phyloP scores from a whole-genome alignment of 148 eudicot species.

The Fagopyrum homotropicum region DNA sequence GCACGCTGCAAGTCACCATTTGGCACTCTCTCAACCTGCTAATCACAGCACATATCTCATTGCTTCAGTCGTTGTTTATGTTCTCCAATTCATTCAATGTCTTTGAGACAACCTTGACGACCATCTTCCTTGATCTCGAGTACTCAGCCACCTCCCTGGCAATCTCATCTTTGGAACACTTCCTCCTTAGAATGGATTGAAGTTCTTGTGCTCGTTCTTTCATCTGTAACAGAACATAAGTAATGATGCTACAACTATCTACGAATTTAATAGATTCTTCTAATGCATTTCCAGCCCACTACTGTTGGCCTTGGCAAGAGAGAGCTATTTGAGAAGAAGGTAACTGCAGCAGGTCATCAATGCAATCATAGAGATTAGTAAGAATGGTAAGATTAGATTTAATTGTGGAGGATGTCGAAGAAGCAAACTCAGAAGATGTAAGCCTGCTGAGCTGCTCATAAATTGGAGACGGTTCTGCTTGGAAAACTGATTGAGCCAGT shows the following conservation, averaged over 20 bases:
- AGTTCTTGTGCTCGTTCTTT: constrained; percentile 19
- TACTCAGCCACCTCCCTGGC: constrained; percentile 20
- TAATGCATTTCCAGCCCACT: constrained; percentile 18
- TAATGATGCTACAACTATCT: constrained; percentile 18
- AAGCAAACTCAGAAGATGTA: constrained; percentile 18
- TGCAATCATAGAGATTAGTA: constrained; percentile 15
- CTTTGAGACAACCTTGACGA: constrained; percentile 20
- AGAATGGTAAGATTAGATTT: constrained; percentile 10
- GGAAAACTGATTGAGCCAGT: constrained; percentile 2
- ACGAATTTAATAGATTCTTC: constrained; percentile 25
- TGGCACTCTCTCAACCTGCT: constrained; percentile 1
- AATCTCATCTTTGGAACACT: constrained; percentile 8
- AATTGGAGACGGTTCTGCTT: constrained; percentile 1
- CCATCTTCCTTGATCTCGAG: constrained; percentile 16
- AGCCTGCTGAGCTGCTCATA: constrained; percentile 24
- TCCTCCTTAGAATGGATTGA: constrained; percentile 9
- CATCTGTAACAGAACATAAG: constrained; percentile 18
- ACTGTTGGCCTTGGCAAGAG: constrained; percentile 7
- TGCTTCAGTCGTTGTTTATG: background rate
- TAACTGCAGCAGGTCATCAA: constrained; percentile 30
- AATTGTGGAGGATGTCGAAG: constrained; percentile 14
- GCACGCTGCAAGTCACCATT: background rate
- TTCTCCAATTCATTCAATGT: constrained; percentile 16
- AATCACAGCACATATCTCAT: background rate
- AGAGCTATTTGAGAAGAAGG: constrained; percentile 21